phyloP scores from a whole-genome alignment of 1,139 yeast species.

The Meyerozyma sp. region DNA sequence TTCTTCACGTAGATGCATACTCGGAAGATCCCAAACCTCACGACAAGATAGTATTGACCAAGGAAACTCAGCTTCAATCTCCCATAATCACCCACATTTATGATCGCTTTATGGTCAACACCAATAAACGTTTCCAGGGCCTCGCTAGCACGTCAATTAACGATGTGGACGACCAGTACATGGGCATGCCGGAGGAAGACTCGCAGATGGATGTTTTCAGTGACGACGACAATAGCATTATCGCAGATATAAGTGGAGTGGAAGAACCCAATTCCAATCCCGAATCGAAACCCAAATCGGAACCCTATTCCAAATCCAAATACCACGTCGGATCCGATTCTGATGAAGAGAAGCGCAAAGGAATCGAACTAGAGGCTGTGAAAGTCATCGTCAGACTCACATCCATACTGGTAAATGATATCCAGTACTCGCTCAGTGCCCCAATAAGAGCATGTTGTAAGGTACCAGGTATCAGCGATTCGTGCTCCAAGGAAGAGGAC shows the following conservation, averaged over 20 bases:
- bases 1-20: conserved; percentile 8
- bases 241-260: conserved; percentile 34
- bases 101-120: conserved; percentile 28
- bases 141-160: conserved; percentile 28
- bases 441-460: conserved; percentile 34
- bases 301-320: too few species aligned
- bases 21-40: conserved; percentile 1
- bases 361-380: conserved; percentile 3
- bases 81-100: conserved; percentile 30
- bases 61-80: conserved; percentile 33
- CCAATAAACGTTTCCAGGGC: conserved; percentile 30
- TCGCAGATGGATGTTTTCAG: conserved; percentile 36
- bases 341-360: background rate
- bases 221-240: conserved; percentile 29
- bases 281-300: conserved; percentile 1
- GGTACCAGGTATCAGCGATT: conserved; percentile 18
- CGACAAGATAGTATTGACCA: conserved; percentile 12
- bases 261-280: conserved; percentile 29
- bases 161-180: conserved; percentile 35
- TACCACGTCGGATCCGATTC: too few species aligned
- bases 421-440: conserved; percentile 29
- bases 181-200: conserved; percentile 34
- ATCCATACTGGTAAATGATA: conserved; percentile 30
- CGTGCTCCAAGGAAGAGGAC: conserved; percentile 26
- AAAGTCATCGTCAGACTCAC: conserved; percentile 29